Conservation (phyloP, 2,329 filamentous ascomycete species). For the Cryphonectria japonica region DNA sequence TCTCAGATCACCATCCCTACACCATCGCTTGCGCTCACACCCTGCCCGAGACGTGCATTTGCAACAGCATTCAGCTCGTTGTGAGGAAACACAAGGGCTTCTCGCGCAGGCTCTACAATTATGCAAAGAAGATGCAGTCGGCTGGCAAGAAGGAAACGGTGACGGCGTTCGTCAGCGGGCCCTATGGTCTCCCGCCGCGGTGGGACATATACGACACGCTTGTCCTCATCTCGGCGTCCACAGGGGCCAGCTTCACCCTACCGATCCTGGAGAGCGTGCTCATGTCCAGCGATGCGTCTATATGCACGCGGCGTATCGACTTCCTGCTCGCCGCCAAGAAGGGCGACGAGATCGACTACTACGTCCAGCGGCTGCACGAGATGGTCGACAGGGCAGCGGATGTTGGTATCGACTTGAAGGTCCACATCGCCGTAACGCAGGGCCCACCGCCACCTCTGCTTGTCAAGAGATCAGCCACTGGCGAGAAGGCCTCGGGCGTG, state of each 20-base stretch:
- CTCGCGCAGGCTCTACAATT: constrained; percentile 55
- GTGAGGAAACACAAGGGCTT: constrained; percentile 61
- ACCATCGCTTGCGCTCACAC: constrained; percentile 62
- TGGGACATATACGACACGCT: constrained; percentile 65
- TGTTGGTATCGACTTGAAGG: constrained; percentile 52
- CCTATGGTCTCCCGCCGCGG: constrained; percentile 58
- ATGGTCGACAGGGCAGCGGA: constrained; percentile 47
- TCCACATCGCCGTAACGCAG: constrained; percentile 60
- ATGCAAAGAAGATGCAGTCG: constrained; percentile 44
- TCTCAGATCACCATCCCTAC: constrained; percentile 62
- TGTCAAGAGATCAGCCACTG: constrained; percentile 33
- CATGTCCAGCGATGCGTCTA: constrained; percentile 40
- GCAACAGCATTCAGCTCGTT: constrained; percentile 63
- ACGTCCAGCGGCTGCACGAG: constrained; percentile 53
- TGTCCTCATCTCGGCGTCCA: constrained; percentile 64
- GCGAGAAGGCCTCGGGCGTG: constrained; percentile 29
- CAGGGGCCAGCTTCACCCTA: constrained; percentile 64
- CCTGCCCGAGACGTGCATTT: constrained; percentile 55
- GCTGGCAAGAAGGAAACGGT: constrained; percentile 38
- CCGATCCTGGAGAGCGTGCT: constrained; percentile 62
- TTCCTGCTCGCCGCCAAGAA: constrained; percentile 57
- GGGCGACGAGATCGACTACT: constrained; percentile 59
- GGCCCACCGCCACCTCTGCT: constrained; percentile 27
- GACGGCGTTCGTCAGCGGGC: constrained; percentile 58
- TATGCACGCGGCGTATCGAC: constrained; percentile 57